Base-by-base conservation (phyloP, 2,329 filamentous ascomycete species). In the Colletotrichum sp. region DNA sequence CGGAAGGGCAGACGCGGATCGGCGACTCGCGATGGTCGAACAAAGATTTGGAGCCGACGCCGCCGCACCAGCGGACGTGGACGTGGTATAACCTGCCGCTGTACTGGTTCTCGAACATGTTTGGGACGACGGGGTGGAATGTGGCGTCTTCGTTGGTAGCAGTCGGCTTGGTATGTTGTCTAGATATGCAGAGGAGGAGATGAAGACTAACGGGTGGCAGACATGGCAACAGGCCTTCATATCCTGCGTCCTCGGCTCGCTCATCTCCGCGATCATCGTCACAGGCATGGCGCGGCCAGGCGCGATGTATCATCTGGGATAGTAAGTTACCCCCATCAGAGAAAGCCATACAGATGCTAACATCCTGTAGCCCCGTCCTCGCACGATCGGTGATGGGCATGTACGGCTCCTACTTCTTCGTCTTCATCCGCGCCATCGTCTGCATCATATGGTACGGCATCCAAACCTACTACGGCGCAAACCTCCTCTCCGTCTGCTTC, bases 331-430 rank as follows among this genome's bases (percentile, higher is more conserved):
- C 8, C 8, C 12, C 12, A 2, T 9, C 6, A 9, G 2, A 12
- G 0, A 6, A 2, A 12, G 6, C 5, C 5, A 26, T 26, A 1
- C 1, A n/a, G 13, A 8, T 6, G 5, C 65, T 79, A n/a, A 79
- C 55, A 1, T 4, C 16, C 4, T 5, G n/a, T 21, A 79, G 78
- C 76, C 83, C 86, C 15, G 82, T 87, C 13, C 82, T 86, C 32
- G 84, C 82, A 63, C 81, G 85, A 16, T 82, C 82, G 0, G 81
- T 84, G 26, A 85, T 85, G 83, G 86, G 86, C 18, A 85, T 86
- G 79, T 87, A 84, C 80, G 86, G 85, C n/a, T 82, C 85, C 3
- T 85, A 85, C 75, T 85, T 87, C 74, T 82, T 85, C 73, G 81
- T 87, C 57, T 84, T 82, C 76, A 82, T 82, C 66, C 80, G 83